A percentile compares a stretch with the other conserved stretches of the same genome.
phyloP scores from a whole-genome alignment of 805 yeast genomes.

The Saccharomycopsis lassenensis region DNA sequence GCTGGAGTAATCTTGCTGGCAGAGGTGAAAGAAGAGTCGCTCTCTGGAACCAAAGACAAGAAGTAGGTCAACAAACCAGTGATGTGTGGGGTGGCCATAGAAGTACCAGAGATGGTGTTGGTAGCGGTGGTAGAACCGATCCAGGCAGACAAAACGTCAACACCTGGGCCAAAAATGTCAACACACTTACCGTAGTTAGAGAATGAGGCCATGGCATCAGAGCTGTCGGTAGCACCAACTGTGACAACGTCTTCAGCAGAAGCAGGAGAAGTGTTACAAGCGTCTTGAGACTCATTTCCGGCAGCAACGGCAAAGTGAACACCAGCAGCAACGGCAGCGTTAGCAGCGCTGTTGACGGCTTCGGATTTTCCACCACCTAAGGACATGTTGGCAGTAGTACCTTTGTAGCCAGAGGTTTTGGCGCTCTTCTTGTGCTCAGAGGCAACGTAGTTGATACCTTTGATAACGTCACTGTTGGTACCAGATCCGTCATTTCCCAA shows the following conservation, averaged over 20 bases:
- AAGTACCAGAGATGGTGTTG: constrained; percentile 46
- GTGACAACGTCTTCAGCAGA: constrained; percentile 43
- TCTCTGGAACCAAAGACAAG: constrained; percentile 43
- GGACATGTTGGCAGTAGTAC: constrained; percentile 54
- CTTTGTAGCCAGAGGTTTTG: constrained; percentile 44
- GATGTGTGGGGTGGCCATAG: constrained; percentile 54
- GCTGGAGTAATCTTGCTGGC: constrained; percentile 46
- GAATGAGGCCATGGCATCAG: constrained; percentile 38
- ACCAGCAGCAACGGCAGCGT: constrained; percentile 47
- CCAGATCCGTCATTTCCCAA: constrained; percentile 50
- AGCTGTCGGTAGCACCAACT: constrained; percentile 37
- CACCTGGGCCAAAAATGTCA: constrained; percentile 45
- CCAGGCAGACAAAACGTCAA: constrained; percentile 44
- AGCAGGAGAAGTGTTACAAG: constrained; percentile 50
- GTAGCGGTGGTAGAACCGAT: constrained; percentile 41
- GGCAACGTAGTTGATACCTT: constrained; percentile 80
- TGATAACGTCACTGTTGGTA: constrained; percentile 57
- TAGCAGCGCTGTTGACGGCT: constrained; percentile 45
- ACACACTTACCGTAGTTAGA: constrained; percentile 45
- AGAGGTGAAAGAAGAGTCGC: constrained; percentile 36
- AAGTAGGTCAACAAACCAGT: constrained; percentile 47
- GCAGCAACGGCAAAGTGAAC: constrained; percentile 53
- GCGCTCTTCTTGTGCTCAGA: constrained; percentile 34
- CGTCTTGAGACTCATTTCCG: constrained; percentile 50
- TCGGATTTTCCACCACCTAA: constrained; percentile 50